Base-by-base conservation (phyloP, 805 yeast species). In the Jamesozyma gamospora region DNA sequence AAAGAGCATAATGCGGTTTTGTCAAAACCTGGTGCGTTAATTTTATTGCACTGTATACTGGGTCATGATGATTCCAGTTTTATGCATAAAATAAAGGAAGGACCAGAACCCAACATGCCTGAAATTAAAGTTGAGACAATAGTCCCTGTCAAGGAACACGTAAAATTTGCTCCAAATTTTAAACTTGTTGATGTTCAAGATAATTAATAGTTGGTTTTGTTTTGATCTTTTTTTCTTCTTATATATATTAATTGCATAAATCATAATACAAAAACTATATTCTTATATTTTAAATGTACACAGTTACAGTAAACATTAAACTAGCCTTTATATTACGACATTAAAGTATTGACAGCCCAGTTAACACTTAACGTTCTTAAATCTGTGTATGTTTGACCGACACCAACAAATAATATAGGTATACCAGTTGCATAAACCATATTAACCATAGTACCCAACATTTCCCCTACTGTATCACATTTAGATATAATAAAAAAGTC, bases 331-430 rank as follows among this genome's bases (percentile, higher is more conserved):
- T 10, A 4, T 58, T 58, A 82, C 26, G 77, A 68, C 79, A 86
- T 78, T 49, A 90, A 67, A 69, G 82, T 77, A 45, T 79, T 77
- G 15, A 92, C 97, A 0, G 95, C 95, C 82, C 94, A 81, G 42
- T 81, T 86, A 9, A 90, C 95, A 55, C 90, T 82, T 49, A 90
- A 66, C 11, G 95, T 81, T 60, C 95, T 76, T 44, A 90, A 69
- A 61, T 90, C 98, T 0, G 97, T 90, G 54, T 90, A 90, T 2
- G 94, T 90, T 66, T 90, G 98, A 11, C 98, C 98, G 3, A 88
- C 86, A 28, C 98, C 98, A 39, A 90, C 92, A 61, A 92, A 92
- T 48, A 90, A 68, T 28, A 90, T 92, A 0, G 98, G 98, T 17
- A 90, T 92, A 26, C 88, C 85, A 0, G 97, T 92, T 4, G 96